Evolutionary conservation across 1,284 basidiomycete species (phyloP).

Genomic region (Ceratobasidium sp.): DNA sequence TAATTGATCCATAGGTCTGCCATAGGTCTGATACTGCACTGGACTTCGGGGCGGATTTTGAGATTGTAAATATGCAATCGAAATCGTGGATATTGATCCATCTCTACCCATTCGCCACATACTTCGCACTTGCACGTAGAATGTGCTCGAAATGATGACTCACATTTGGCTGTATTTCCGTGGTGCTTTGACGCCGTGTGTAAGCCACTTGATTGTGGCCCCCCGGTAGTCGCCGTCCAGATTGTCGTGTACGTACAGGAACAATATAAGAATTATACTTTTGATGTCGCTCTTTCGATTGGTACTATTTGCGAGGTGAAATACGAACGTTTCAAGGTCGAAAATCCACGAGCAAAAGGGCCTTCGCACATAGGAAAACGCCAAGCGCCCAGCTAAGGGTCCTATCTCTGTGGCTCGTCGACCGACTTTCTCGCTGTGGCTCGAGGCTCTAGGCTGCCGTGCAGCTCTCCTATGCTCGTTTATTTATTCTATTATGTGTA

Average conservation of each 20-base stretch:
- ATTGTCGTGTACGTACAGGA: not conserved
- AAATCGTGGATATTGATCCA: not conserved
- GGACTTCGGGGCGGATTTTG: not conserved
- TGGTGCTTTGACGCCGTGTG: not conserved
- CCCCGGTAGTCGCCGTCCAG: not conserved
- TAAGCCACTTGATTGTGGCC: too few relatives aligned
- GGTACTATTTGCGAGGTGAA: not conserved
- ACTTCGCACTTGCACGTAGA: not conserved
- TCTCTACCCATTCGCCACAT: not conserved
- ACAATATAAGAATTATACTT: slow-evolving; percentile 1
- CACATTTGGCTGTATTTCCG: not conserved
- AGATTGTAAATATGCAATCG: not conserved
- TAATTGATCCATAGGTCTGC: too few relatives aligned
- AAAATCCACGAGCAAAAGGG: slow-evolving; percentile 5
- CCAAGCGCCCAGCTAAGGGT: slow-evolving; percentile 26
- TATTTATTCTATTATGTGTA: not conserved
- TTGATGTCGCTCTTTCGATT: slow-evolving; percentile 25
- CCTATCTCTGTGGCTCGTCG: not conserved
- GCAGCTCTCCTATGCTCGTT: too few relatives aligned
- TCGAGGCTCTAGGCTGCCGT: not conserved
- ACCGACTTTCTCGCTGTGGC: too few relatives aligned
- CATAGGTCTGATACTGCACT: too few relatives aligned
- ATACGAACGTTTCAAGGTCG: not conserved
- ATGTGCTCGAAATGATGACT: not conserved
- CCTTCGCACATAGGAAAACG: not conserved